A percentile compares a stretch with the other conserved stretches of the same genome.
phyloP scores from a whole-genome alignment of 148 eudicot species.

The Bassia scoparia region DNA sequence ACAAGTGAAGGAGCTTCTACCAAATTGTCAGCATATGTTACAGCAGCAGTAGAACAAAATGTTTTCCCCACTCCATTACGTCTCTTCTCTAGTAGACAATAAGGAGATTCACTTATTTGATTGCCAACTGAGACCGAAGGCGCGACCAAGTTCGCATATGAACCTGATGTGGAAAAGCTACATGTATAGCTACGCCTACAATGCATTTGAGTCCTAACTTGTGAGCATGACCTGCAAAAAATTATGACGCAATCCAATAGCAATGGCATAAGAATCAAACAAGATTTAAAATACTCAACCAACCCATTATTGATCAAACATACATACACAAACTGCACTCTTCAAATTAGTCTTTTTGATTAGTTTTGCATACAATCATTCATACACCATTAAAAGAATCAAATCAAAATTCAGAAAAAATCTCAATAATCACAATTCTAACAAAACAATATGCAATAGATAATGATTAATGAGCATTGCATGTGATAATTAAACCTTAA shows the following conservation, averaged over 20 bases:
- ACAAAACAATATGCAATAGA: too few relatives aligned
- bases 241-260: background rate
- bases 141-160: conserved; percentile 23
- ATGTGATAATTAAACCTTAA: too few relatives aligned
- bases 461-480: too few relatives aligned
- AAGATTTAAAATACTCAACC: too few relatives aligned
- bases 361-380: too few relatives aligned
- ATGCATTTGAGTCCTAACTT: conserved; percentile 14
- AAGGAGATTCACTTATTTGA: conserved; percentile 24
- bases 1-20: conserved; percentile 45
- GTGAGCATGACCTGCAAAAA: conserved; percentile 32
- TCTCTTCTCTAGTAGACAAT: conserved; percentile 28
- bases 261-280: too few relatives aligned
- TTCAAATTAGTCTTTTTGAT: too few relatives aligned
- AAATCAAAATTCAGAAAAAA: too few relatives aligned
- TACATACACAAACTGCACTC: too few relatives aligned
- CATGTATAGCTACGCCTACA: conserved; percentile 17
- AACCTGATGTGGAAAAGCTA: conserved; percentile 14
- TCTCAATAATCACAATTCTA: too few relatives aligned
- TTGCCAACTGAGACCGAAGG: conserved; percentile 25
- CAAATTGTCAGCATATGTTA: conserved; percentile 30
- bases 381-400: too few relatives aligned
- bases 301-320: too few relatives aligned
- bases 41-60: conserved; percentile 45
- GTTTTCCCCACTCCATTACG: conserved; percentile 35